A percentile compares a stretch with the other conserved stretches of the same genome.
Evolutionary conservation across 805 yeast species (phyloP).

Genomic region (Isabelozyma pseudorhagii): DNA sequence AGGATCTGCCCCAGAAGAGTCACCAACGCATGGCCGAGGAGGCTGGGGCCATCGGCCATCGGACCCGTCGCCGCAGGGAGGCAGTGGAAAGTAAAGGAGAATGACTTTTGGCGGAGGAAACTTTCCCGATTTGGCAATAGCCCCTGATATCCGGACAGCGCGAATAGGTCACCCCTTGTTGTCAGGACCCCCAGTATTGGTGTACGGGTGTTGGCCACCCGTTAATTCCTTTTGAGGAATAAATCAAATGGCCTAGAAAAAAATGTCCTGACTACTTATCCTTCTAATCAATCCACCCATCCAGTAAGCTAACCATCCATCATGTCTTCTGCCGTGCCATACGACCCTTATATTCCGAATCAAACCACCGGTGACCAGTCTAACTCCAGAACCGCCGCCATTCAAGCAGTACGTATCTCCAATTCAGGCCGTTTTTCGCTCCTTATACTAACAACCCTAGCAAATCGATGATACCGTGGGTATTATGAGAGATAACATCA

Average conservation of each 20-base stretch:
- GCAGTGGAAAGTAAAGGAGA: too few relatives aligned
- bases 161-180: background rate
- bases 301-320: conserved; percentile 1
- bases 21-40: too few relatives aligned
- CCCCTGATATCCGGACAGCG: too few relatives aligned
- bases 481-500: conserved; percentile 95
- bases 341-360: conserved; percentile 81
- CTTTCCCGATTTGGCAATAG: too few relatives aligned
- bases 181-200: background rate
- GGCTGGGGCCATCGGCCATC: too few relatives aligned
- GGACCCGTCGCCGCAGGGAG: too few relatives aligned
- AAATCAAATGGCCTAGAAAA: background rate
- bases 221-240: background rate
- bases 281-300: background rate
- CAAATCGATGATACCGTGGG: conserved; percentile 96
- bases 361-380: conserved; percentile 50
- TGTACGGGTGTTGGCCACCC: background rate
- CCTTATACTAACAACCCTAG: conserved; percentile 33
- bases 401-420: conserved; percentile 63
- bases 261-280: background rate
- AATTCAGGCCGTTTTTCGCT: background rate
- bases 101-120: too few relatives aligned
- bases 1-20: too few relatives aligned
- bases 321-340: conserved; percentile 80
- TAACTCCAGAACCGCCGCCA: conserved; percentile 68